Conservation (phyloP, 2,329 filamentous ascomycete genomes). For the Talaromyces sp. region DNA sequence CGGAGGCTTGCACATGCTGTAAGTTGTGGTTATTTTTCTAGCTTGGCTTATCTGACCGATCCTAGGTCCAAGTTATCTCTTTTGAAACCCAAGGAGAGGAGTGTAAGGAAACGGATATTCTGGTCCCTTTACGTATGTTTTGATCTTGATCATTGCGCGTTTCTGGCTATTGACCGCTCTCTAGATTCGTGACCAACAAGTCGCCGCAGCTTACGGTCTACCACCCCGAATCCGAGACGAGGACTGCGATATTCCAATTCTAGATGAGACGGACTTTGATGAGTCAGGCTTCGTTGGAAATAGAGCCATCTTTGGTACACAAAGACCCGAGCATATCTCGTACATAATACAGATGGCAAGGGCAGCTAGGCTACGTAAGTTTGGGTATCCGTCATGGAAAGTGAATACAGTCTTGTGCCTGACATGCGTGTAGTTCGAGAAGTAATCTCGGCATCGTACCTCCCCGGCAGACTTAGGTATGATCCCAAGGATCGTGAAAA, state of each 20-base stretch:
- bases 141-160: background rate
- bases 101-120: conserved; percentile 50
- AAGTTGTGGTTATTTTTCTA: background rate
- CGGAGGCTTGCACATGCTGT: conserved; percentile 38
- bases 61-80: conserved; percentile 31
- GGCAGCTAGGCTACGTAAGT: conserved; percentile 35
- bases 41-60: background rate
- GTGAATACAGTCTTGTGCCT: background rate
- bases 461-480: conserved; percentile 25
- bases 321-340: conserved; percentile 31
- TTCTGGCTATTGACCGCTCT: background rate
- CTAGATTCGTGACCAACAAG: conserved; percentile 48
- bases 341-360: conserved; percentile 40
- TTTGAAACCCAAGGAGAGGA: conserved; percentile 29
- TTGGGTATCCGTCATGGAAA: background rate
- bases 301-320: conserved; percentile 28
- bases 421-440: conserved; percentile 28
- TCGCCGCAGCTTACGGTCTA: conserved; percentile 43
- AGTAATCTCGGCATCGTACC: conserved; percentile 39
- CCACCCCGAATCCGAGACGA: conserved; percentile 49
- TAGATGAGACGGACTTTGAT: conserved; percentile 38
- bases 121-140: conserved; percentile 50
- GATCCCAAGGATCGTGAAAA: conserved; percentile 24
- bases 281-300: conserved; percentile 28
- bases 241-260: conserved; percentile 46